Evolutionary conservation across 495 filamentous ascomycete species (phyloP), one percentile per base, ranked within the genome.

Genomic region (Aspergillus conjunctus): DNA sequence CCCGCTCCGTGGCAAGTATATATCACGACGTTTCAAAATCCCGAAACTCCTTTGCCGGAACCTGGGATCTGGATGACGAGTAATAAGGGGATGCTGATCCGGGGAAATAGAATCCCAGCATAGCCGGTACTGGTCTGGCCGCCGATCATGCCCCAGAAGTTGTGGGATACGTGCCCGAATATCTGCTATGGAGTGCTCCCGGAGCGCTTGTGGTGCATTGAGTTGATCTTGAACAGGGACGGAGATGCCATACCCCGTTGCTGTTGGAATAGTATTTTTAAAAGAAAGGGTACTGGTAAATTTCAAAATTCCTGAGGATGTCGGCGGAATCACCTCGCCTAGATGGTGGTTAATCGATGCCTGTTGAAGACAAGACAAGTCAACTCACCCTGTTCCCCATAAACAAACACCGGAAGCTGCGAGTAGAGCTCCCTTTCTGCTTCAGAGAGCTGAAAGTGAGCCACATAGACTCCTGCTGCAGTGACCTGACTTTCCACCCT

Each of bases 41-140:
- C 10, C 41, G 49, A 17, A 58, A 60, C 41, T 62, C 58, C 14
- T 30, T 62, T 21, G 41, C 51, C 1, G 65, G 65, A 31, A 62
- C 41, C 68, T 32, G 73, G 60, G 15, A 49, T 59, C 58, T 1
- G 70, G 74, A 59, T 87, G 83, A 11, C 70, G 66, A 4, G 73
- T 73, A 44, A 87, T 81, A 15, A 84, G 77, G 54, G 83, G 84
- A 59, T 84, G 78, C 30, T 83, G 73, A 56, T 74, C 80, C 5
- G 77, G 45, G 1, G 68, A 70, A 18, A 73, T 71, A 4, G 68
- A 63, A 54, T 73, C 71, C 73, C 73, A 74, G 58, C 68, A 73
- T 1, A 74, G 43, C 3, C 69, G 64, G 15, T 64, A 63, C 51
- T 60, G 71, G 39, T 76, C 71, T 17, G 62, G 60, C 32, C 56